These are phyloP conservation scores for Neocatenulostroma microsporum DNA, from an alignment of 2,329 filamentous ascomycete species.

Conservation along the genomic window DNA sequence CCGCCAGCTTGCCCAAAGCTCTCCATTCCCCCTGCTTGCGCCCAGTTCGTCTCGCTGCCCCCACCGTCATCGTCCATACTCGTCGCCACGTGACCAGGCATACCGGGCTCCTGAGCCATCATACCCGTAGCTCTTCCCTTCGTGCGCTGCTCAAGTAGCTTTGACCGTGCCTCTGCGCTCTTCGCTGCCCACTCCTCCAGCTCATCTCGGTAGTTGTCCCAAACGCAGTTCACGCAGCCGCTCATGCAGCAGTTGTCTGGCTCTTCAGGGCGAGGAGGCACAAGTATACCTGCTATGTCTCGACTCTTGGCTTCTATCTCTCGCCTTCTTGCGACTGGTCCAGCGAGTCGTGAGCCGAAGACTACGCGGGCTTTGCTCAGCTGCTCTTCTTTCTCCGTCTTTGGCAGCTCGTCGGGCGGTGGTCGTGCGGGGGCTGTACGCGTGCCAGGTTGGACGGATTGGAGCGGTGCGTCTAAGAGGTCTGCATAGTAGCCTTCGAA, in stretches of 20 bases:
- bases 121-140: conserved; percentile 27
- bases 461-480: conserved; percentile 15
- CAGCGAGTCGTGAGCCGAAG: conserved; percentile 72
- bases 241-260: conserved; percentile 99
- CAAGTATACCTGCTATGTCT: conserved; percentile 66
- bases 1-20: conserved; percentile 27
- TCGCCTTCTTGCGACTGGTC: conserved; percentile 60
- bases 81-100: conserved; percentile 42
- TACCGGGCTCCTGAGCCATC: conserved; percentile 31
- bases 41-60: conserved; percentile 64
- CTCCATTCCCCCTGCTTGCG: conserved; percentile 11
- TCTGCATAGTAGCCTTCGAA: conserved; percentile 20
- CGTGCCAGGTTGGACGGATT: conserved; percentile 4
- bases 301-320: conserved; percentile 53
- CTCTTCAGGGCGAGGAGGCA: conserved; percentile 78
- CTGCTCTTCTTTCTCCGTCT: conserved; percentile 47
- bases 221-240: conserved; percentile 95
- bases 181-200: conserved; percentile 77
- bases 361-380: conserved; percentile 58
- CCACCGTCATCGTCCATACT: conserved; percentile 78
- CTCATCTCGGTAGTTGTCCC: conserved; percentile 86
- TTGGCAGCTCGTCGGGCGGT: conserved; percentile 32
- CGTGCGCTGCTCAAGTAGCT: conserved; percentile 32
- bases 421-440: conserved; percentile 19
- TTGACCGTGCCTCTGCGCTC: conserved; percentile 54